Percentiles rank a stretch among this genome's conserved stretches.
These are phyloP conservation scores for Rhodotorula sp. DNA, from an alignment of 1,284 basidiomycete genomes.

Conservation along the genomic window DNA sequence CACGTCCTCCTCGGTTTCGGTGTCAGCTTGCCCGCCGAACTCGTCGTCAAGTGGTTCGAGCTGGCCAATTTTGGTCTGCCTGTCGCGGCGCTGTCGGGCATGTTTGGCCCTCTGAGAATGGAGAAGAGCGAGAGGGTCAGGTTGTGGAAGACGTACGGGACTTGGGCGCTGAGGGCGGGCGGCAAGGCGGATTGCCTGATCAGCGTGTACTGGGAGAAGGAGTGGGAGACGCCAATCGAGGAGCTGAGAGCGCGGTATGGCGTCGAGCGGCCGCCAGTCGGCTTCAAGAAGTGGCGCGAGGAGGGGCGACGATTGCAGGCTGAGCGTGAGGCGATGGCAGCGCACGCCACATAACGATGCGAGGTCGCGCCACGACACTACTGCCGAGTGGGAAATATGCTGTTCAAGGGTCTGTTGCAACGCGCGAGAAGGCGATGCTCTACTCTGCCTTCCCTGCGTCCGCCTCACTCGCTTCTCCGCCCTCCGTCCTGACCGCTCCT, in stretches of 20 bases:
- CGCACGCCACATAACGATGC: not conserved
- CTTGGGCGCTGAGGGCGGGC: slow-evolving; percentile 82
- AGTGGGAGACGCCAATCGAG: slow-evolving; percentile 80
- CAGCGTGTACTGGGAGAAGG: slow-evolving; percentile 91
- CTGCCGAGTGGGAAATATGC: too few species aligned
- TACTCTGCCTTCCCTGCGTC: not conserved
- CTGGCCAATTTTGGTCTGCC: slow-evolving; percentile 89
- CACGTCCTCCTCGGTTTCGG: slow-evolving; percentile 48
- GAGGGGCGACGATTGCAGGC: slow-evolving; percentile 48
- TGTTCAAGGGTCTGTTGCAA: not conserved
- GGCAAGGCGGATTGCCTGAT: slow-evolving; percentile 69
- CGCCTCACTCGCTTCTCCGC: not conserved
- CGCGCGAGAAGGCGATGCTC: not conserved
- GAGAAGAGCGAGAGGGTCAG: slow-evolving; percentile 53
- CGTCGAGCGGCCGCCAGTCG: slow-evolving; percentile 54
- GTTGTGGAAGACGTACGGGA: slow-evolving; percentile 74
- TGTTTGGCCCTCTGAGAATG: slow-evolving; percentile 60
- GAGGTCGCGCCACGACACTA: too few species aligned
- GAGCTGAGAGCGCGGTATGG: slow-evolving; percentile 79
- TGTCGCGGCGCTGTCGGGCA: slow-evolving; percentile 75
- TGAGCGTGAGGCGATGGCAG: slow-evolving; percentile 28
- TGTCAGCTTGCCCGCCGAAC: slow-evolving; percentile 80
- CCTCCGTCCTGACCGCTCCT: too few species aligned
- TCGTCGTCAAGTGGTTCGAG: slow-evolving; percentile 96
- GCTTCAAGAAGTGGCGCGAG: slow-evolving; percentile 50